phyloP scores from a whole-genome alignment of 768 basidiomycete species.

The Tricholoma saponaceum region DNA sequence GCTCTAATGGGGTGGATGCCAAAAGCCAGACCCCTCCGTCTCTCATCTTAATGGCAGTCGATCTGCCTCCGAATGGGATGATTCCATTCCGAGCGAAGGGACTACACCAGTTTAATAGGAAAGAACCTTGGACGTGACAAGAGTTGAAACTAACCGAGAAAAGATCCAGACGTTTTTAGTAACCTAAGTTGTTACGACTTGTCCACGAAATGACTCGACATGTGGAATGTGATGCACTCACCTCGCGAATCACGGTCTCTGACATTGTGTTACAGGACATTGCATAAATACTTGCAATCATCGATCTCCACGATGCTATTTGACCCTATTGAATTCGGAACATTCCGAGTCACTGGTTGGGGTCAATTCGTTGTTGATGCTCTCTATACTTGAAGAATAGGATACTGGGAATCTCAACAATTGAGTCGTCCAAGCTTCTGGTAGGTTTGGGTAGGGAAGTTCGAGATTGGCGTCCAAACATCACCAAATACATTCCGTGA shows the following conservation, averaged over 20 bases:
- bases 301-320: no score
- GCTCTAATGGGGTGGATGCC: constrained; percentile 66
- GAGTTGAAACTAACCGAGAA: constrained; percentile 39
- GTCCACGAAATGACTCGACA: background rate
- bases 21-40: constrained; percentile 71
- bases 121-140: background rate
- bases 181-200: constrained; percentile 26
- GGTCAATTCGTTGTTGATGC: no score
- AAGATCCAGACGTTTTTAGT: constrained; percentile 54
- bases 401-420: no score
- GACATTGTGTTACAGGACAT: constrained; percentile 22
- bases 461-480: no score
- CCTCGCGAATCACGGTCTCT: constrained; percentile 38
- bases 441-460: no score
- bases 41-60: constrained; percentile 67
- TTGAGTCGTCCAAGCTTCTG: no score
- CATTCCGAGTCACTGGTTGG: no score
- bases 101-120: constrained; percentile 22
- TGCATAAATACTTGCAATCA: no score
- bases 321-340: no score
- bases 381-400: no score
- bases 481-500: no score
- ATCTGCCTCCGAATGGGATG: constrained; percentile 71
- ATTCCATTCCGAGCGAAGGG: constrained; percentile 62
- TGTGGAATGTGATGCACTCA: constrained; percentile 10